Conservation (phyloP, 2,329 filamentous ascomycete species). For the Dothiorella sarmentorum region DNA sequence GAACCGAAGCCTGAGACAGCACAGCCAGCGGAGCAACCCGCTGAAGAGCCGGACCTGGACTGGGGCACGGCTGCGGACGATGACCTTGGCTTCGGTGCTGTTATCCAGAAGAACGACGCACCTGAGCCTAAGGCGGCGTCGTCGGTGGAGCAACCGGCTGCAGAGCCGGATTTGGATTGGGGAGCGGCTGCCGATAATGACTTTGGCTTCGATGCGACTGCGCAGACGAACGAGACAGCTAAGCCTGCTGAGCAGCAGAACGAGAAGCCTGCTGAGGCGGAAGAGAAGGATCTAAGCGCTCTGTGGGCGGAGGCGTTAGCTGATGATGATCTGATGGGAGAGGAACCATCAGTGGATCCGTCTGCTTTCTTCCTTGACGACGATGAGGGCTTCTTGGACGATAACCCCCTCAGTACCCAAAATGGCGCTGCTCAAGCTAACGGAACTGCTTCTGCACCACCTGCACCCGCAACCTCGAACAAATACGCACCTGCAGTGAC, state of each 20-base stretch:
- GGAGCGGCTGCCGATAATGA: not conserved
- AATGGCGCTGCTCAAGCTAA: not conserved
- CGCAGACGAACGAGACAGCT: conserved; percentile 3
- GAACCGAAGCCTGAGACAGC: not conserved
- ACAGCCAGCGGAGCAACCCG: not conserved
- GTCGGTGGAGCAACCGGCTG: not conserved
- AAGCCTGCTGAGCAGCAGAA: not conserved
- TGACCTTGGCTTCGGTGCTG: conserved; percentile 1
- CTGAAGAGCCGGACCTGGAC: conserved; percentile 5
- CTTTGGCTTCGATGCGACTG: not conserved
- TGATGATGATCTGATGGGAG: conserved; percentile 67
- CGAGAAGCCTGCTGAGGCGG: not conserved
- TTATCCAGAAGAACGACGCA: not conserved
- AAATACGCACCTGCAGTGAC: conserved; percentile 39
- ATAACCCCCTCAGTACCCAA: conserved; percentile 46
- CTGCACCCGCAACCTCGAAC: conserved; percentile 22
- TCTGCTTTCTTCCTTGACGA: conserved; percentile 72
- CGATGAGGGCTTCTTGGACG: conserved; percentile 80
- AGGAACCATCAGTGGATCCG: conserved; percentile 49
- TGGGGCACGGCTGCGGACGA: conserved; percentile 15
- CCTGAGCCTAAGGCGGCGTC: not conserved
- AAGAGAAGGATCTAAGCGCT: conserved; percentile 66
- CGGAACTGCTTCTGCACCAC: not conserved
- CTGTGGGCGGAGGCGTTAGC: conserved; percentile 81
- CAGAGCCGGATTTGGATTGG: conserved; percentile 16